phyloP scores from a whole-genome alignment of 371 early-diverging fungal genomes.

The Hamiltosporidium tvaerminnensis region DNA sequence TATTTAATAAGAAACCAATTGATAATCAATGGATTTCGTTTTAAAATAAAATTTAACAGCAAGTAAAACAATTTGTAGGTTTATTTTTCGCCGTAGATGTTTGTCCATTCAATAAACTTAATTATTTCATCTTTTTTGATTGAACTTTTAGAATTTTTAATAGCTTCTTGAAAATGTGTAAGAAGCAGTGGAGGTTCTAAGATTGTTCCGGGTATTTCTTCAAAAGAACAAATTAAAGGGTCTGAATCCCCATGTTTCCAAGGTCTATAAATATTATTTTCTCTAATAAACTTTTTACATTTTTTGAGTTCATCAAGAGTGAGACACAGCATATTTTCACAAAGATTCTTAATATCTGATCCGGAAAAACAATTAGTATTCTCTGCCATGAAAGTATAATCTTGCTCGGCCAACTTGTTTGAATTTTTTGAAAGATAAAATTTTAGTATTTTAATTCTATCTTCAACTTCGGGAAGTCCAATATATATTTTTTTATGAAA shows the following conservation, averaged over 20 bases:
- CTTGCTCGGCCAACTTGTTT: background rate
- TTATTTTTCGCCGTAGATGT: constrained; percentile 4
- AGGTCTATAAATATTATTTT: background rate
- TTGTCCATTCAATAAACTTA: background rate
- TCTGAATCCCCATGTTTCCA: background rate
- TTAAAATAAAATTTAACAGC: too few species aligned
- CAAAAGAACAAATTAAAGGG: background rate
- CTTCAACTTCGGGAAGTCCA: background rate
- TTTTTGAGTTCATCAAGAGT: background rate
- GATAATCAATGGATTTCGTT: too few species aligned
- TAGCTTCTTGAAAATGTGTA: background rate
- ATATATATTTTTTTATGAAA: constrained; percentile 4
- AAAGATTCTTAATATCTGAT: constrained; percentile 1
- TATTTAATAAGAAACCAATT: too few species aligned
- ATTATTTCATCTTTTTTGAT: background rate
- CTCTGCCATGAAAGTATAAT: background rate
- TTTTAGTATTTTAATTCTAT: background rate
- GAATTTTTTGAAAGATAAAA: background rate
- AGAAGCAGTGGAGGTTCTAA: background rate
- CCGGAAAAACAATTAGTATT: background rate
- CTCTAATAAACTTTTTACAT: background rate
- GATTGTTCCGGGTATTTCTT: background rate
- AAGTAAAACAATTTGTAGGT: background rate
- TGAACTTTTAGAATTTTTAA: background rate
- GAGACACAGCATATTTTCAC: background rate